A percentile compares a stretch with the other conserved stretches of the same genome.
These are phyloP conservation scores for Fusarium citri DNA, from an alignment of 2,329 filamentous ascomycete species.

Conservation along the genomic window DNA sequence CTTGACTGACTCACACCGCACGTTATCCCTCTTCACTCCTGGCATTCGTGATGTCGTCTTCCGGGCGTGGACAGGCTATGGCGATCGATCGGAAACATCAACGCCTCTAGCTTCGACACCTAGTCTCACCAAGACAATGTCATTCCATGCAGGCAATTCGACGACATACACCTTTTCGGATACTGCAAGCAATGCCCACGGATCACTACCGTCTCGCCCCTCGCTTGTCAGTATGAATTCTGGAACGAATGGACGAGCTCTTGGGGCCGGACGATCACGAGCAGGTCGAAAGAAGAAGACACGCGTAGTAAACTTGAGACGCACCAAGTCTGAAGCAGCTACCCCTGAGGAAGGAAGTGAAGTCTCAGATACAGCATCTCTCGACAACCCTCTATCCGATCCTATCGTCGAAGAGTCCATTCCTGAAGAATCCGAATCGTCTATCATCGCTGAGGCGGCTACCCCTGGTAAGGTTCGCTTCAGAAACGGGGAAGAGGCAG, in stretches of 20 bases:
- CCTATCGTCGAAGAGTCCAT: slow-evolving; percentile 67
- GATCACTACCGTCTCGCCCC: slow-evolving; percentile 74
- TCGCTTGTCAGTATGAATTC: slow-evolving; percentile 73
- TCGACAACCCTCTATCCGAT: slow-evolving; percentile 71
- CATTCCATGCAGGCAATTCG: slow-evolving; percentile 66
- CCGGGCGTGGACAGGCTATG: slow-evolving; percentile 86
- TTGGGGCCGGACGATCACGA: slow-evolving; percentile 72
- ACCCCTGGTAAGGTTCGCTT: slow-evolving; percentile 58
- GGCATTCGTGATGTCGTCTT: slow-evolving; percentile 92
- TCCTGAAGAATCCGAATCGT: slow-evolving; percentile 68
- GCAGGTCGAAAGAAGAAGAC: slow-evolving; percentile 83
- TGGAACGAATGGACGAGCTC: slow-evolving; percentile 69
- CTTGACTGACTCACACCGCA: slow-evolving; percentile 88
- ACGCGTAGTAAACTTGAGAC: slow-evolving; percentile 83
- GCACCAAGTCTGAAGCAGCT: slow-evolving; percentile 65
- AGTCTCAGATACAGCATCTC: slow-evolving; percentile 65
- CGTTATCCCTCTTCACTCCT: slow-evolving; percentile 90
- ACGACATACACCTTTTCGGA: slow-evolving; percentile 82
- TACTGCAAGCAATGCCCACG: slow-evolving; percentile 71
- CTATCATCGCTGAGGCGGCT: slow-evolving; percentile 43
- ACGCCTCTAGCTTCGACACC: slow-evolving; percentile 61
- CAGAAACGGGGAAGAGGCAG: slow-evolving; percentile 38
- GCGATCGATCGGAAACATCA: slow-evolving; percentile 74
- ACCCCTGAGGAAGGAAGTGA: slow-evolving; percentile 63
- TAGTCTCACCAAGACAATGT: slow-evolving; percentile 71